Percentiles rank a stretch among this genome's conserved stretches.
Evolutionary conservation across 164 flowering plant species (phyloP).

Genomic region (Chloranthus sessilifolius): DNA sequence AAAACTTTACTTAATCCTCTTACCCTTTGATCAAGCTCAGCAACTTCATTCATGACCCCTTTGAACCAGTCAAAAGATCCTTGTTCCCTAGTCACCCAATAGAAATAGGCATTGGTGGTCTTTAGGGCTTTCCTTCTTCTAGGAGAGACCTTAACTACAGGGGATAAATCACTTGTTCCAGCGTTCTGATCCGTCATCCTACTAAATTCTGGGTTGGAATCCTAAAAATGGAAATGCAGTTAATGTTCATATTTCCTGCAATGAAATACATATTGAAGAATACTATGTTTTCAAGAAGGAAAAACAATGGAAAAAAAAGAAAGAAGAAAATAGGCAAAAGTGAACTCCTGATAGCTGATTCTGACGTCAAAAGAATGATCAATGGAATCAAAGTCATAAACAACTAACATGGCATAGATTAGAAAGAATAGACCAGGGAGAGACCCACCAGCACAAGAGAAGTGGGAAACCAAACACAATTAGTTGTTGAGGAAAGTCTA

Average conservation of each 20-base stretch:
- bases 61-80: conserved; percentile 99
- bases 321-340: too few species aligned
- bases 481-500: neutral
- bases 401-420: too few species aligned
- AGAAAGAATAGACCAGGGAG: too few species aligned
- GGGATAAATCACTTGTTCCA: conserved; percentile 38
- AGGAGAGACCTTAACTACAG: conserved; percentile 34
- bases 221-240: conserved; percentile 37
- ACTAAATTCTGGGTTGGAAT: conserved; percentile 43
- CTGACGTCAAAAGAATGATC: too few species aligned
- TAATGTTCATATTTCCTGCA: neutral
- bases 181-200: conserved; percentile 40
- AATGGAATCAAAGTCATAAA: neutral
- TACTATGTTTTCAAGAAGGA: too few species aligned
- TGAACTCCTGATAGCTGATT: too few species aligned
- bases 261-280: too few species aligned
- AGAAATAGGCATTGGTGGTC: conserved; percentile 96
- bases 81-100: conserved; percentile 99
- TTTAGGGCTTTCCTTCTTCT: conserved; percentile 52
- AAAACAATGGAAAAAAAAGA: too few species aligned
- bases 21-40: conserved; percentile 92
- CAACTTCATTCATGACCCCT: conserved; percentile 97
- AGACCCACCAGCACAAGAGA: neutral
- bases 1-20: neutral
- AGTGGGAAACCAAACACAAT: neutral